phyloP scores from a whole-genome alignment of 768 basidiomycete genomes.

The Dendrothele bispora region DNA sequence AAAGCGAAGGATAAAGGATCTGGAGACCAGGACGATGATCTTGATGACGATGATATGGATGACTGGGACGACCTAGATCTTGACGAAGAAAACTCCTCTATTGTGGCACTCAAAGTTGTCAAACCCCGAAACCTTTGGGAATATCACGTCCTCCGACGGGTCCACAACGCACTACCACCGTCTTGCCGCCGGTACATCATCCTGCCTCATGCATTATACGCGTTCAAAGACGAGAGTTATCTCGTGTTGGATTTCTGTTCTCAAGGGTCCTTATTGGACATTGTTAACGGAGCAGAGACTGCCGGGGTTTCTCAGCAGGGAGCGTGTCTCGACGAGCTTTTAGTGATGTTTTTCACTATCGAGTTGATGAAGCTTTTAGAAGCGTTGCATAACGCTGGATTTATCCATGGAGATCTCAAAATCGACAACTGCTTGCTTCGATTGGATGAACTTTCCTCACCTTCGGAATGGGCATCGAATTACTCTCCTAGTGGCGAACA shows the following conservation, averaged over 20 bases:
- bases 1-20: conserved; percentile 63
- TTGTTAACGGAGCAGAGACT: conserved; percentile 80
- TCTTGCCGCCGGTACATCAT: conserved; percentile 69
- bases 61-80: conserved; percentile 57
- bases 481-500: conserved; percentile 78
- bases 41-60: conserved; percentile 38
- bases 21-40: conserved; percentile 38
- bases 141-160: conserved; percentile 76
- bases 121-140: conserved; percentile 91
- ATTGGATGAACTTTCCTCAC: conserved; percentile 73
- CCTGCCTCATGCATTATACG: conserved; percentile 75
- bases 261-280: conserved; percentile 90
- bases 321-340: conserved; percentile 85
- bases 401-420: conserved; percentile 98
- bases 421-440: conserved; percentile 98
- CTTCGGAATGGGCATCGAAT: conserved; percentile 66
- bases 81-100: conserved; percentile 50
- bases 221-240: conserved; percentile 86
- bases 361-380: conserved; percentile 86
- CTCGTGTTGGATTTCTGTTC: conserved; percentile 85
- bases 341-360: conserved; percentile 93
- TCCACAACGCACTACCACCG: conserved; percentile 68
- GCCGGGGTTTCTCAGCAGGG: conserved; percentile 80
- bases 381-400: conserved; percentile 75
- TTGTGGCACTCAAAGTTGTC: conserved; percentile 90